Evolutionary conservation across 2,329 filamentous ascomycete genomes (phyloP).

Genomic region (Sclerotinia sclerotiorum): DNA sequence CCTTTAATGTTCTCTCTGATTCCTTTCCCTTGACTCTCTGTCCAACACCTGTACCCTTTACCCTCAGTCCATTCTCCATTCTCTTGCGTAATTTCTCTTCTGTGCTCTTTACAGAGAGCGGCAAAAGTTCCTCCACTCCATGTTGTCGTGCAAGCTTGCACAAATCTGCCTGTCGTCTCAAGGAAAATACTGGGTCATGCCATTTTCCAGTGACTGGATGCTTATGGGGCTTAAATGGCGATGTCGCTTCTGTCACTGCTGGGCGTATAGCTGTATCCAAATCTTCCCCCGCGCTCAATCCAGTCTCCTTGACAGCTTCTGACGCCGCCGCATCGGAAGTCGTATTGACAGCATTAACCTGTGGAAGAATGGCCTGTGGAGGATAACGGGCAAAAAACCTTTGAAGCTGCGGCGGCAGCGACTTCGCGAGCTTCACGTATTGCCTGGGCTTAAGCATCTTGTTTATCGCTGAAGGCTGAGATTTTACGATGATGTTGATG

Average conservation of each 20-base stretch:
- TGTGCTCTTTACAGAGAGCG: conserved; percentile 72
- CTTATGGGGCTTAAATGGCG: conserved; percentile 76
- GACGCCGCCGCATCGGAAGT: conserved; percentile 45
- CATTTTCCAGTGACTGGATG: conserved; percentile 78
- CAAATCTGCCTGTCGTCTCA: conserved; percentile 85
- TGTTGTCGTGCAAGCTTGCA: conserved; percentile 79
- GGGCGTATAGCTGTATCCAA: conserved; percentile 37
- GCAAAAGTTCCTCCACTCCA: conserved; percentile 78
- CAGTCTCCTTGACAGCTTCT: conserved; percentile 41
- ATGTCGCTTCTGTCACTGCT: conserved; percentile 47
- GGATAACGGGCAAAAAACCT: conserved; percentile 91
- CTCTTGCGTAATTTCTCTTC: conserved; percentile 68
- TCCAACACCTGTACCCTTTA: conserved; percentile 91
- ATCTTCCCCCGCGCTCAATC: conserved; percentile 36
- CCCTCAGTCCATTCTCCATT: conserved; percentile 75
- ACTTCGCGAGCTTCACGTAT: conserved; percentile 59
- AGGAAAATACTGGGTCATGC: conserved; percentile 79
- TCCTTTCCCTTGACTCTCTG: conserved; percentile 93
- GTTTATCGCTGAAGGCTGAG: conserved; percentile 17
- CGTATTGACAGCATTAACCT: conserved; percentile 37
- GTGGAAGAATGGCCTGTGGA: conserved; percentile 60
- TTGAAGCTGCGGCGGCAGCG: conserved; percentile 74
- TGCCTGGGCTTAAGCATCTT: conserved; percentile 31
- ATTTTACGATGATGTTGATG: conserved; percentile 23
- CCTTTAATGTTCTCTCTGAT: conserved; percentile 83